Evolutionary conservation across 106 monocot species (phyloP), one percentile per base, ranked within the genome.

Genomic region (Dendrobium catenatum): DNA sequence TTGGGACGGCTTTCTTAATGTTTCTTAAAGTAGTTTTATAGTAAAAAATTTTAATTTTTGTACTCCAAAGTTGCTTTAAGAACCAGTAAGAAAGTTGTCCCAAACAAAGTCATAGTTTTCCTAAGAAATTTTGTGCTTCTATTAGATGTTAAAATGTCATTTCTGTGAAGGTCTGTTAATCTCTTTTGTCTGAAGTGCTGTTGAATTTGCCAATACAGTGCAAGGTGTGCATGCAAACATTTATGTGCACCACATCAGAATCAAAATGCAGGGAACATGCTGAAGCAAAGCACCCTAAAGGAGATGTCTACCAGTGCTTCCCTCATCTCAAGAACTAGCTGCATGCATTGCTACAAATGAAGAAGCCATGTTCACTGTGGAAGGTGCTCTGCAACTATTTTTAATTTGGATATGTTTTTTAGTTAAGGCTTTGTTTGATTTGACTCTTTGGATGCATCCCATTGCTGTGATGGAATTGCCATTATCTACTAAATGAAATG

Each of bases 171-270:
- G 1, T 33, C 33, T 33, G 33, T 33, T 33, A 33, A 33, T 33
- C 37, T 37, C 1, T 37, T 37, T 61, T 61, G 13, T 55, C n/a
- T 61, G 4, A 1, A 61, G 3, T 61, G 20, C 5, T 61, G 0
- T n/a, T 22, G 4, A 5, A 3, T 4, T 70, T 37, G 5, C 26
- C 4, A 42, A 76, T 81, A 79, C 86, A 95, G 95, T 95, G 95
- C 86, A 95, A 95, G 86, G 80, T 92, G 68, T 95, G 95, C 81
- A 95, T 95, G 95, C 95, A 95, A 84, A 92, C 95, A 22, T 95
- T 95, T 75, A 92, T 95, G 46, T 92, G 94, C 82, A 92, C 92
- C 16, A 92, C 92, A 55, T 90, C 95, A 49, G 95, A 92, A 84
- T 81, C 82, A 72, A 95, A 95, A 77, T 95, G 95, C 89, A 92